These are phyloP conservation scores for Actinomortierella ambigua DNA, from an alignment of 371 early-diverging fungal genomes.

Conservation along the genomic window DNA sequence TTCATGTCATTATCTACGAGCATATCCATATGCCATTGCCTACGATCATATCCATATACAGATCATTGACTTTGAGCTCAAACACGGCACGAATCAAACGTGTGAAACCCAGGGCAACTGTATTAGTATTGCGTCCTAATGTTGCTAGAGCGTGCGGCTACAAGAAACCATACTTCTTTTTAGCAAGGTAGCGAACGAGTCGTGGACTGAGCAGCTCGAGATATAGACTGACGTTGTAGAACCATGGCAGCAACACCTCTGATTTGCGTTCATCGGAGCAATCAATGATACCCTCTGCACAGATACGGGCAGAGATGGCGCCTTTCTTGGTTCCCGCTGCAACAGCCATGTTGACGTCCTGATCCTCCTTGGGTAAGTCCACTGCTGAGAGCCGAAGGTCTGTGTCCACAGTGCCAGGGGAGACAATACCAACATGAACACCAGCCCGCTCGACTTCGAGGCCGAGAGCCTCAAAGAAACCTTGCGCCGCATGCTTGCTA, in stretches of 20 bases:
- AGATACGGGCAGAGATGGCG: constrained; percentile 60
- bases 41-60: no score
- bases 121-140: no score
- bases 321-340: constrained; percentile 64
- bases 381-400: constrained; percentile 74
- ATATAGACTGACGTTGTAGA: constrained; percentile 57
- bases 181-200: constrained; percentile 70
- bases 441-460: constrained; percentile 69
- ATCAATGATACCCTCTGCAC: constrained; percentile 64
- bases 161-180: constrained; percentile 63
- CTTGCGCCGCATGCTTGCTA: constrained; percentile 84
- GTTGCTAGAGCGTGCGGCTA: no score
- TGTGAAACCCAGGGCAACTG: no score
- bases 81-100: no score
- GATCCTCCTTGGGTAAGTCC: constrained; percentile 47
- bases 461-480: constrained; percentile 84
- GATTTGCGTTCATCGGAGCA: constrained; percentile 66
- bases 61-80: no score
- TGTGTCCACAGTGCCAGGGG: constrained; percentile 83
- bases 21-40: no score
- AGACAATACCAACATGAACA: constrained; percentile 70
- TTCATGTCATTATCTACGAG: no score
- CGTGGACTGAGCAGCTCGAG: constrained; percentile 64
- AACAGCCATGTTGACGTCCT: not conserved
- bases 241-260: constrained; percentile 68